Evolutionary conservation across 2,329 filamentous ascomycete genomes (phyloP).

Genomic region (Aureobasidium sp.): DNA sequence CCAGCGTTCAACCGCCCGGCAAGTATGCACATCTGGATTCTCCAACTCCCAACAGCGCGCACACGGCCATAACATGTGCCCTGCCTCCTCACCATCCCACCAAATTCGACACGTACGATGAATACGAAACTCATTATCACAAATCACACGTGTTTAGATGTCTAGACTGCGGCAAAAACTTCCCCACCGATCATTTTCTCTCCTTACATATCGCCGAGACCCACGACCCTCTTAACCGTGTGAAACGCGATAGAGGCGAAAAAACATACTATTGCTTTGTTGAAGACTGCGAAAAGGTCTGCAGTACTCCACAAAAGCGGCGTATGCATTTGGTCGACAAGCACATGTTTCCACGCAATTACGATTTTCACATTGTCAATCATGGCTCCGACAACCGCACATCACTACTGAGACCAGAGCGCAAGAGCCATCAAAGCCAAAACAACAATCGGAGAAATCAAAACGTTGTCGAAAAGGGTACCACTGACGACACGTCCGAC

Average conservation of each 20-base stretch:
- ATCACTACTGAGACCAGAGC: constrained; percentile 61
- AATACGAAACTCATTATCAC: constrained; percentile 81
- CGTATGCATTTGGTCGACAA: constrained; percentile 87
- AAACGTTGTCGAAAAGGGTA: not conserved
- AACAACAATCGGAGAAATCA: not conserved
- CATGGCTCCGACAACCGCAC: constrained; percentile 79
- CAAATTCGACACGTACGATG: constrained; percentile 63
- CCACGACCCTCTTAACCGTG: constrained; percentile 70
- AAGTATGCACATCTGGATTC: constrained; percentile 49
- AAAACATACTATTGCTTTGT: constrained; percentile 91
- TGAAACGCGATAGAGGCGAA: constrained; percentile 69
- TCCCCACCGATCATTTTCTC: constrained; percentile 75
- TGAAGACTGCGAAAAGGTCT: constrained; percentile 77
- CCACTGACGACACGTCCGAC: not conserved
- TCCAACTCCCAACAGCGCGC: constrained; percentile 18
- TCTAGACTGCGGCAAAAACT: constrained; percentile 73
- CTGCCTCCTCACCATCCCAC: constrained; percentile 71
- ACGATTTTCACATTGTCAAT: constrained; percentile 79
- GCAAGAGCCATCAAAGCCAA: not conserved
- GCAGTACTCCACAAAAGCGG: constrained; percentile 73
- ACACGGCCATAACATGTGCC: constrained; percentile 62
- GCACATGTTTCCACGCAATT: constrained; percentile 78
- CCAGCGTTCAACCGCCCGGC: constrained; percentile 14
- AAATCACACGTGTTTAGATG: constrained; percentile 78
- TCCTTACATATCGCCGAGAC: constrained; percentile 81